These are phyloP conservation scores for Cephalotrichum gorgonifer DNA, from an alignment of 2,329 filamentous ascomycete species.

Conservation along the genomic window DNA sequence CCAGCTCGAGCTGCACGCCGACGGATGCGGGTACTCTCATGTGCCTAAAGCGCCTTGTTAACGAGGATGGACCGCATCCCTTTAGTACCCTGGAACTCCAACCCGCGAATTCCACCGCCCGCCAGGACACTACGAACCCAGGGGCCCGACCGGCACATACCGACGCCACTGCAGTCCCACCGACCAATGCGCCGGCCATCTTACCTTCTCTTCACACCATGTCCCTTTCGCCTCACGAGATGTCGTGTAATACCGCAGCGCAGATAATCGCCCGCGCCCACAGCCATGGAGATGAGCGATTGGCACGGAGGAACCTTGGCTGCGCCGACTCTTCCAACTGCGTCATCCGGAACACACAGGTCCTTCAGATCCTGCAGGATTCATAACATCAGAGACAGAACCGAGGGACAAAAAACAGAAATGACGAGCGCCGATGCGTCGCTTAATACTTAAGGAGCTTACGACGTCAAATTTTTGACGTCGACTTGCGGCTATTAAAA, in stretches of 20 bases:
- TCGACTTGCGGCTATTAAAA: no score
- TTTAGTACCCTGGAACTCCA: neutral
- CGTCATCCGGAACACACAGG: constrained; percentile 21
- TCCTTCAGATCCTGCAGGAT: constrained; percentile 22
- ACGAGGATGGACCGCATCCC: constrained; percentile 4
- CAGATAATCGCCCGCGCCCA: constrained; percentile 29
- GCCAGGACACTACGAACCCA: neutral
- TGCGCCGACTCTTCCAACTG: constrained; percentile 17
- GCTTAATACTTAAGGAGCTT: no score
- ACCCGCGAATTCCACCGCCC: neutral
- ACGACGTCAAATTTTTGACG: no score
- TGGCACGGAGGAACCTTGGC: constrained; percentile 18
- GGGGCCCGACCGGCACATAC: neutral
- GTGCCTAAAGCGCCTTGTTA: constrained; percentile 4
- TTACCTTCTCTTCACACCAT: neutral
- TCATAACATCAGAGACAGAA: no score
- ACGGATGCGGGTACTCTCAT: neutral
- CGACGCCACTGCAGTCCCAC: neutral
- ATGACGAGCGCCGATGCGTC: no score
- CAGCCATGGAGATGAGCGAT: constrained; percentile 17
- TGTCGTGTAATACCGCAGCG: constrained; percentile 23
- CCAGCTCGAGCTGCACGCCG: neutral
- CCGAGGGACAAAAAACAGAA: no score
- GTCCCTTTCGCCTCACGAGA: constrained; percentile 18
- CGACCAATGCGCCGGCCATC: constrained; percentile 4